phyloP scores from a whole-genome alignment of 129 eudicot species.

The Oenanthe sinensis region DNA sequence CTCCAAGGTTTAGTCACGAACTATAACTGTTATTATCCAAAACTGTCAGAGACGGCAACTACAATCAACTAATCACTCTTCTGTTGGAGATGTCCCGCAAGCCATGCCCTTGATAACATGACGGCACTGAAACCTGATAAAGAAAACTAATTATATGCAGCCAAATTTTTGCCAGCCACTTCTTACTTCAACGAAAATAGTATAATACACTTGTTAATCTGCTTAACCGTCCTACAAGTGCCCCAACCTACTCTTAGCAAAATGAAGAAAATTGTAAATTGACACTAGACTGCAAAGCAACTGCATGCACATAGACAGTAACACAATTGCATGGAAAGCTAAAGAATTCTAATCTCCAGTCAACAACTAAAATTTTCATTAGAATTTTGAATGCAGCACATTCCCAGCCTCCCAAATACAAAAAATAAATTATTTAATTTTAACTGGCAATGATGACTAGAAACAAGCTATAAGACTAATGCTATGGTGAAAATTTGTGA shows the following conservation, averaged over 20 bases:
- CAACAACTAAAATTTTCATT: not conserved
- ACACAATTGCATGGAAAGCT: not conserved
- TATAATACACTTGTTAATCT: not conserved
- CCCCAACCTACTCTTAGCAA: not conserved
- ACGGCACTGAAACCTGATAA: conserved; percentile 79
- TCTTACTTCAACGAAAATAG: not conserved
- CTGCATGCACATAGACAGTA: not conserved
- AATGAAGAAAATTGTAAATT: not conserved
- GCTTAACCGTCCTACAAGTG: not conserved
- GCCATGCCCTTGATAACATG: conserved; percentile 79
- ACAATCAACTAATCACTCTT: conserved; percentile 24
- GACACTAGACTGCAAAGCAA: not conserved
- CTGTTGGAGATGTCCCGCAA: conserved; percentile 36
- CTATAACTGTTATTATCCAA: not conserved
- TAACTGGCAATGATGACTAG: not conserved
- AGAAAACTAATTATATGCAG: not conserved
- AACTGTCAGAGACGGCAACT: not conserved
- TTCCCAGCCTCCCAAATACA: not conserved
- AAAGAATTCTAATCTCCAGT: not conserved
- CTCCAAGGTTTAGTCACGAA: not conserved
- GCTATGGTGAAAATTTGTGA: not conserved
- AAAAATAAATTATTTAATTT: not conserved
- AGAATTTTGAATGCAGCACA: not conserved
- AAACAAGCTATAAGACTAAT: not conserved
- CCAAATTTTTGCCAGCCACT: not conserved